Conservation (phyloP, 257 asterid genomes). For the Salvia splendens region DNA sequence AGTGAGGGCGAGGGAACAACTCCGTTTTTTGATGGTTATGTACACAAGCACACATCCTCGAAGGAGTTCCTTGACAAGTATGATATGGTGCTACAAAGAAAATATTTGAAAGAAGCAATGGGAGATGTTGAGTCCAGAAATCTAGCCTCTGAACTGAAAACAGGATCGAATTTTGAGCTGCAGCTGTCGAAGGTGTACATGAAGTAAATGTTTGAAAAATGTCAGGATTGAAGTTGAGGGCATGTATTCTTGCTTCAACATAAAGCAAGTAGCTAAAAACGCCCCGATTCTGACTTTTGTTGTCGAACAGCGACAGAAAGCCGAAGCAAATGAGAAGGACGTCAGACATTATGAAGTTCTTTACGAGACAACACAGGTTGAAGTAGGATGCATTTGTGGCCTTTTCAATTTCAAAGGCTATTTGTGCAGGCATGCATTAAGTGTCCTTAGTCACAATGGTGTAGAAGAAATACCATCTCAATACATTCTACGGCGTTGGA, state of each 20-base stretch:
- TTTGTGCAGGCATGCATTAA: constrained; percentile 61
- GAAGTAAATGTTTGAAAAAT: constrained; percentile 53
- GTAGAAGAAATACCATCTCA: constrained; percentile 55
- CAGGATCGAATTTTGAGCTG: constrained; percentile 57
- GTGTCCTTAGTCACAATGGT: constrained; percentile 57
- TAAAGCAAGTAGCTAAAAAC: constrained; percentile 45
- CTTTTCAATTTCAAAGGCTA: constrained; percentile 57
- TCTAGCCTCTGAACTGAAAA: constrained; percentile 45
- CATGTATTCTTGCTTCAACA: constrained; percentile 54
- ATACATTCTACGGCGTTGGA: constrained; percentile 57
- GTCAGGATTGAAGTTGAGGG: constrained; percentile 57
- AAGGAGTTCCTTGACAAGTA: constrained; percentile 62
- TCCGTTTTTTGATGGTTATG: constrained; percentile 55
- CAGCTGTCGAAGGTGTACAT: constrained; percentile 61
- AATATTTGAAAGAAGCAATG: constrained; percentile 51
- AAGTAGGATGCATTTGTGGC: constrained; percentile 62
- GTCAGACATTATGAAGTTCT: constrained; percentile 55
- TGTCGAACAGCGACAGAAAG: constrained; percentile 49
- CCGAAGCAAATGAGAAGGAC: constrained; percentile 45
- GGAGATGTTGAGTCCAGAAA: constrained; percentile 56
- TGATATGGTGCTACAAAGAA: constrained; percentile 60
- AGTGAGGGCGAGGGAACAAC: constrained; percentile 40
- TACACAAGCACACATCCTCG: constrained; percentile 58
- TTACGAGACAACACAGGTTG: constrained; percentile 50
- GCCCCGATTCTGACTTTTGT: constrained; percentile 51